These are phyloP conservation scores for Chalciporus pseudorubinellus DNA, from an alignment of 768 basidiomycete species.

Conservation along the genomic window DNA sequence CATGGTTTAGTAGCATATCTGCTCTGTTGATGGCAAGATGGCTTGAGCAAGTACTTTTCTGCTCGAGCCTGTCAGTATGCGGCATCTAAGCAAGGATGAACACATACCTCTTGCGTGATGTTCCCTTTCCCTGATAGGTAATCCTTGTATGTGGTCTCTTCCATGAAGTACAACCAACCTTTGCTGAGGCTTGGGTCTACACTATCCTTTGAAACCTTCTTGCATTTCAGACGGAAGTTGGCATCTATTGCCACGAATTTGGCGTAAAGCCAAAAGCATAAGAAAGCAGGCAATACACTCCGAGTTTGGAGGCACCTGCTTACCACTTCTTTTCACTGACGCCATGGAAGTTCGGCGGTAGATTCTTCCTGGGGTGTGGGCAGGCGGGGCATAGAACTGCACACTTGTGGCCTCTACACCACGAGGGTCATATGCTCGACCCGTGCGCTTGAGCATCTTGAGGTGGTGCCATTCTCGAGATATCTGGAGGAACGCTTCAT, in stretches of 20 bases:
- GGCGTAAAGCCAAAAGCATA: slow-evolving; percentile 12
- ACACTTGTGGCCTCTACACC: background rate
- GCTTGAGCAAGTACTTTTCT: background rate
- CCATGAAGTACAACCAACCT: slow-evolving; percentile 26
- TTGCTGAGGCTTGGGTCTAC: slow-evolving; percentile 21
- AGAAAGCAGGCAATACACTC: background rate
- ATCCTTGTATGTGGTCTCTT: slow-evolving; percentile 17
- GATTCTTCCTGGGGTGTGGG: slow-evolving; percentile 4
- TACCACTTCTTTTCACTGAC: background rate
- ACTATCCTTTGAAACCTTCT: slow-evolving; percentile 5
- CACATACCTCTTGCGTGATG: too few relatives aligned
- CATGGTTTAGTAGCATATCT: background rate
- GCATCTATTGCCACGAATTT: slow-evolving; percentile 28
- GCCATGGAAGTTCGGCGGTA: too few relatives aligned
- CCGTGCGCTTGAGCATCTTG: background rate
- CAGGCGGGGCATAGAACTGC: slow-evolving; percentile 1
- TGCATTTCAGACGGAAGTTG: slow-evolving; percentile 28
- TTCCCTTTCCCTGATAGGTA: slow-evolving; percentile 4
- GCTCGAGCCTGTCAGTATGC: too few relatives aligned
- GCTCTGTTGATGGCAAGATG: slow-evolving; percentile 6
- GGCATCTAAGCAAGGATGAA: too few relatives aligned
- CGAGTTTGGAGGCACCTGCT: too few relatives aligned
- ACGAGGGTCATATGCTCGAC: background rate
- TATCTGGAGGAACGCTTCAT: background rate
- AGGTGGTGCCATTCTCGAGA: background rate